Evolutionary conservation across 2,329 filamentous ascomycete species (phyloP).

Genomic region (Xylogone sp.): DNA sequence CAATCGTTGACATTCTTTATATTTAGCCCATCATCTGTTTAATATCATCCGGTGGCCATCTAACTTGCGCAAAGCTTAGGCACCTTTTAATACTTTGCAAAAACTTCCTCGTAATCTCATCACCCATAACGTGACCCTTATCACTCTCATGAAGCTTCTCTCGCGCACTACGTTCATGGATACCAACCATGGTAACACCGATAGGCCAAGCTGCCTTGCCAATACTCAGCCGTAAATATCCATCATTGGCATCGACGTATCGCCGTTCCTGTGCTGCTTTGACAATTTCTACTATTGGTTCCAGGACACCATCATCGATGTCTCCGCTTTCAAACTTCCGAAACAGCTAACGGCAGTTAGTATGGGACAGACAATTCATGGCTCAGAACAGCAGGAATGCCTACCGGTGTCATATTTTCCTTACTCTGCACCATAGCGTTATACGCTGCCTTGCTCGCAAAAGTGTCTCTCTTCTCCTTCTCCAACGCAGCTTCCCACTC

Average conservation of each 20-base stretch:
- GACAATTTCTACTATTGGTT: slow-evolving; percentile 87
- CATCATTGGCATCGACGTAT: slow-evolving; percentile 96
- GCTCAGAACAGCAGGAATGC: slow-evolving; percentile 17
- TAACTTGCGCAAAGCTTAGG: slow-evolving; percentile 91
- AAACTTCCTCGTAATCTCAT: slow-evolving; percentile 93
- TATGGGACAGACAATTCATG: not conserved
- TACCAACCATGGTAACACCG: slow-evolving; percentile 99
- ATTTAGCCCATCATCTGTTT: slow-evolving; percentile 81
- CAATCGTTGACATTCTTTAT: not conserved
- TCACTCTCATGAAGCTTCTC: slow-evolving; percentile 90
- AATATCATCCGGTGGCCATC: slow-evolving; percentile 92
- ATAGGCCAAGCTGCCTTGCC: slow-evolving; percentile 98
- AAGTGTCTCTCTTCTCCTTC: slow-evolving; percentile 60
- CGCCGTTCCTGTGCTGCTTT: slow-evolving; percentile 82
- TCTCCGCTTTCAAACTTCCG: slow-evolving; percentile 81
- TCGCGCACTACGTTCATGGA: slow-evolving; percentile 91
- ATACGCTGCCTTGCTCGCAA: slow-evolving; percentile 76
- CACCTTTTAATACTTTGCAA: slow-evolving; percentile 97
- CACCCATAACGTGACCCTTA: slow-evolving; percentile 93
- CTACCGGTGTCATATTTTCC: slow-evolving; percentile 76
- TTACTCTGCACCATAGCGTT: slow-evolving; percentile 83
- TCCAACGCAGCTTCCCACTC: slow-evolving; percentile 82
- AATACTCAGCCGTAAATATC: slow-evolving; percentile 88
- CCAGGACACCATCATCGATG: slow-evolving; percentile 73
- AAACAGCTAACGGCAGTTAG: slow-evolving; percentile 57